A percentile compares a stretch with the other conserved stretches of the same genome.
Conservation (phyloP, 495 filamentous ascomycete genomes). For the Aspergillus olivimuriae region DNA sequence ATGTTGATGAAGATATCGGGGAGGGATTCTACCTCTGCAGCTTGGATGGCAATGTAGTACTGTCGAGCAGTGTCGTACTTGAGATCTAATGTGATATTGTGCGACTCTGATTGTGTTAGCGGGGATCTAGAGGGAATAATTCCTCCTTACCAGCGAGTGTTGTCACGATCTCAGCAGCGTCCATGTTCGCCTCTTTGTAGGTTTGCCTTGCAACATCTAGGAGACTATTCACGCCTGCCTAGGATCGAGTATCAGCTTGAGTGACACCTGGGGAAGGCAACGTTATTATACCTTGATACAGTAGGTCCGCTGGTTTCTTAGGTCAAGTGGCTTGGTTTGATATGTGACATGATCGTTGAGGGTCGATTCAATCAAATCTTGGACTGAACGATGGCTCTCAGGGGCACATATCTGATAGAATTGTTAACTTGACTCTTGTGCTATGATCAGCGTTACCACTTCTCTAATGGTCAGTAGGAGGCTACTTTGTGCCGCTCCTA, state of each 20-base stretch:
- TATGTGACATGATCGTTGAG: constrained; percentile 80
- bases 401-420: constrained; percentile 54
- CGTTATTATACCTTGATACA: constrained; percentile 64
- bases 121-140: no score
- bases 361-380: constrained; percentile 57
- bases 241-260: constrained; percentile 13
- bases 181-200: constrained; percentile 77
- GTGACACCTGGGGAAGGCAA: neutral
- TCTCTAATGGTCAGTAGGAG: constrained; percentile 61
- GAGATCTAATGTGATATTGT: constrained; percentile 57
- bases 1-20: constrained; percentile 74
- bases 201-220: constrained; percentile 81
- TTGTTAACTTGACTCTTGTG: constrained; percentile 5
- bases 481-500: constrained; percentile 57
- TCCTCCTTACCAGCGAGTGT: constrained; percentile 49
- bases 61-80: constrained; percentile 71
- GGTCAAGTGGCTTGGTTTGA: constrained; percentile 72
- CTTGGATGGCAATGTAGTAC: constrained; percentile 70
- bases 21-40: constrained; percentile 56
- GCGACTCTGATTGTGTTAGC: constrained; percentile 42
- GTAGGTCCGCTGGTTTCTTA: constrained; percentile 88
- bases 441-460: constrained; percentile 23
- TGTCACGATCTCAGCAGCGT: constrained; percentile 64
- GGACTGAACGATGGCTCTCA: constrained; percentile 50
- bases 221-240: constrained; percentile 80